Conservation (phyloP, 768 basidiomycete species). For the Termitomyces sp. region DNA sequence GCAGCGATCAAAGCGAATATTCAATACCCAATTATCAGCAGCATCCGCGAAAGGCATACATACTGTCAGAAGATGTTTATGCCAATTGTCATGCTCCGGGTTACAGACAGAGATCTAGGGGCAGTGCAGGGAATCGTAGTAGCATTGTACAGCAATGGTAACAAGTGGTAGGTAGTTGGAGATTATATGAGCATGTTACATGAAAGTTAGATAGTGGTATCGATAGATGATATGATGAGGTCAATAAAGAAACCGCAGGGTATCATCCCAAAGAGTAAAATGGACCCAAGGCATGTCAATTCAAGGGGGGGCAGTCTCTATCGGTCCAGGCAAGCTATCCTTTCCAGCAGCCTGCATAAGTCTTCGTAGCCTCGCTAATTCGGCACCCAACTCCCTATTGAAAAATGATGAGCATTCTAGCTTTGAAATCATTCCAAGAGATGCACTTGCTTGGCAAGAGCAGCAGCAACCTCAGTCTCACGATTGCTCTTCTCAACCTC, state of each 20-base stretch:
- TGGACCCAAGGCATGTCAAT: background rate
- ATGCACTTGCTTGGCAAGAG: constrained; percentile 55
- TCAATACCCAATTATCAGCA: no score
- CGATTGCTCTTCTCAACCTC: constrained; percentile 48
- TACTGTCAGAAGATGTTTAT: background rate
- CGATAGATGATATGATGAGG: background rate
- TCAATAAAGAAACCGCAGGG: background rate
- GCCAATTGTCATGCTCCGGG: background rate
- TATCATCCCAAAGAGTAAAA: background rate
- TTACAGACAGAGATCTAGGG: background rate
- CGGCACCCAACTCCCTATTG: constrained; percentile 50
- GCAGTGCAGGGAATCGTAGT: constrained; percentile 8
- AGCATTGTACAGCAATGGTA: background rate
- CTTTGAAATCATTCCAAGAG: background rate
- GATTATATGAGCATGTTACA: constrained; percentile 13
- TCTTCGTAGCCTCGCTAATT: constrained; percentile 64
- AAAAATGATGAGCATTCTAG: background rate
- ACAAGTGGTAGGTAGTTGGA: constrained; percentile 1
- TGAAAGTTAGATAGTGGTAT: constrained; percentile 13
- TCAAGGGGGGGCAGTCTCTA: constrained; percentile 12
- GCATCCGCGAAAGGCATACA: no score
- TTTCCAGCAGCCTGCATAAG: constrained; percentile 59
- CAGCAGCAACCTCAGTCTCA: constrained; percentile 51
- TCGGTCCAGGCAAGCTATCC: constrained; percentile 9
- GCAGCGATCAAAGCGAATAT: no score